A percentile compares a stretch with the other conserved stretches of the same genome.
These are phyloP conservation scores for Myxozyma neotropica DNA, from an alignment of 805 yeast genomes.

Conservation along the genomic window DNA sequence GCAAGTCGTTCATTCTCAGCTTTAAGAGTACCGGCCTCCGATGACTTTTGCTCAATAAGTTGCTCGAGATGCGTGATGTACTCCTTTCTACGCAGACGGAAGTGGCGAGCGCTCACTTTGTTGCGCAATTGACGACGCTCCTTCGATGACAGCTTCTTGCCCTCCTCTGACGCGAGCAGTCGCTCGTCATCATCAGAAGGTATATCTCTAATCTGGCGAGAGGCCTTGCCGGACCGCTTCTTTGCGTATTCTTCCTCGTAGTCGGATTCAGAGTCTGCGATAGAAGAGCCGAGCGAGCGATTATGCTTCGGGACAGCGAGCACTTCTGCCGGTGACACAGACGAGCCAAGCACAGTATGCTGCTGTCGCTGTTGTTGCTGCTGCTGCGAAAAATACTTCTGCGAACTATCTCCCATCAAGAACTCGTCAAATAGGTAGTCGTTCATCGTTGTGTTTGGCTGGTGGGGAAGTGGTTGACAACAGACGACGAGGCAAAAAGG, in stretches of 20 bases:
- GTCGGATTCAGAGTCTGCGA: constrained; percentile 21
- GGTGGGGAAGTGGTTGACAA: not conserved
- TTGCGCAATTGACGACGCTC: constrained; percentile 42
- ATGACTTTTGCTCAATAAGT: constrained; percentile 34
- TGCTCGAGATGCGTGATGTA: constrained; percentile 41
- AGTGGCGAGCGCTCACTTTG: constrained; percentile 41
- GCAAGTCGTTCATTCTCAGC: constrained; percentile 29
- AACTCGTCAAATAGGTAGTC: not conserved
- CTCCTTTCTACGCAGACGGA: constrained; percentile 41
- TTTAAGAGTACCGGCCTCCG: constrained; percentile 34
- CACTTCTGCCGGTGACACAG: too few species aligned
- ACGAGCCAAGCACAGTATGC: too few species aligned
- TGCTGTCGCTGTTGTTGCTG: too few species aligned
- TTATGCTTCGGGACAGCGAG: too few species aligned
- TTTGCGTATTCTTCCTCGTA: not conserved
- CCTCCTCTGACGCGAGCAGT: constrained; percentile 39
- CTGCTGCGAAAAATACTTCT: too few species aligned
- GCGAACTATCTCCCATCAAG: too few species aligned
- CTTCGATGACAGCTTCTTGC: constrained; percentile 38
- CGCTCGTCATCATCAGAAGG: constrained; percentile 40
- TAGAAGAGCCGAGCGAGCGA: not conserved
- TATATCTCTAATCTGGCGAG: not conserved
- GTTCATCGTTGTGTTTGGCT: not conserved
- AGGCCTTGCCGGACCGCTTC: not conserved
- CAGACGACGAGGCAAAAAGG: too few species aligned